phyloP scores from a whole-genome alignment of 768 basidiomycete species.

The Auricularia sp. region DNA sequence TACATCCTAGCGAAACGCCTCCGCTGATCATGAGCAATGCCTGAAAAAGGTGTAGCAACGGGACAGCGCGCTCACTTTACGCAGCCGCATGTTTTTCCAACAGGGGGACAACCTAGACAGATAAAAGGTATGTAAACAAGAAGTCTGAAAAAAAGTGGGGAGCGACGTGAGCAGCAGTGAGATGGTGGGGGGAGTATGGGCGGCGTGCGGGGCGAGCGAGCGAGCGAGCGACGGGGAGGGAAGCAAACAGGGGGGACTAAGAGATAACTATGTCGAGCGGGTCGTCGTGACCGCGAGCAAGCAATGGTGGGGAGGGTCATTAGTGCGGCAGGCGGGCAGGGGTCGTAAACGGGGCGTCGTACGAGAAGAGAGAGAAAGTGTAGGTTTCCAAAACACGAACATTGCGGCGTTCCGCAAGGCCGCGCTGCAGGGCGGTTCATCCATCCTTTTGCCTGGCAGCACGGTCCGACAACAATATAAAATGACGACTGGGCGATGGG shows the following conservation, averaged over 20 bases:
- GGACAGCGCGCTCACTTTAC: neutral
- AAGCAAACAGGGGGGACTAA: neutral
- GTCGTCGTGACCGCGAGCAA: neutral
- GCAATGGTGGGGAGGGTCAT: constrained; percentile 23
- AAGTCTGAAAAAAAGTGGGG: neutral
- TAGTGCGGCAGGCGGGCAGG: neutral
- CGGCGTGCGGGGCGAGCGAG: neutral
- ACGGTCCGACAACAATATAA: neutral
- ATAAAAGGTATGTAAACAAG: neutral
- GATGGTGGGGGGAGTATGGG: neutral
- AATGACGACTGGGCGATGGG: neutral
- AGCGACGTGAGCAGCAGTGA: neutral
- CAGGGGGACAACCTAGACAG: neutral
- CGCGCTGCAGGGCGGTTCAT: neutral
- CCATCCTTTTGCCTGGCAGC: neutral
- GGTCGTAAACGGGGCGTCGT: neutral
- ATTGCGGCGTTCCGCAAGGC: neutral
- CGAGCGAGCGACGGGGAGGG: neutral
- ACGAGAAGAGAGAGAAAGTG: neutral
- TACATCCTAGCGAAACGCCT: too few species aligned
- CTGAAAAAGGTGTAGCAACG: too few species aligned
- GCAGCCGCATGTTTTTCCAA: neutral
- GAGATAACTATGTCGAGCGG: neutral
- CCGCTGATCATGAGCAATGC: too few species aligned
- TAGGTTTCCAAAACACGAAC: neutral